Conservation (phyloP, 345 rosid species). For the Pistacia atlantica region DNA sequence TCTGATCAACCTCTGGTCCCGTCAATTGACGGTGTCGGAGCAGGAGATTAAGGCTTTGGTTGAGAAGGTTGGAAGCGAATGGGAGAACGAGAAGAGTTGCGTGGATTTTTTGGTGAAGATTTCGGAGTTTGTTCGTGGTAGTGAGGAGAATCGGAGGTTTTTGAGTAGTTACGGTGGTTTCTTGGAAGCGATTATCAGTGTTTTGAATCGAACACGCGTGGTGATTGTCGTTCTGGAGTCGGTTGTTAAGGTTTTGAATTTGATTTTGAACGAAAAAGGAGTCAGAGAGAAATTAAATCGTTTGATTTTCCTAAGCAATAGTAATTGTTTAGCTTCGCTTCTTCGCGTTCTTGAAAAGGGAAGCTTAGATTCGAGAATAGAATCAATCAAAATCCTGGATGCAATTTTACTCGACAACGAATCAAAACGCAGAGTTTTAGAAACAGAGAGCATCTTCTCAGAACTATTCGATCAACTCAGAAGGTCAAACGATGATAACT, state of each 20-base stretch:
- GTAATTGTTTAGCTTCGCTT: conserved; percentile 29
- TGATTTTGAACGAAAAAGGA: conserved; percentile 28
- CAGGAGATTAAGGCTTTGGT: conserved; percentile 18
- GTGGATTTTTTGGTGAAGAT: conserved; percentile 23
- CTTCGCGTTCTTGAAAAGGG: conserved; percentile 32
- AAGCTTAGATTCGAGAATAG: conserved; percentile 28
- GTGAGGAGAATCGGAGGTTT: conserved; percentile 40
- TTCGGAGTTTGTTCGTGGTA: conserved; percentile 23
- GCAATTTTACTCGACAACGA: conserved; percentile 38
- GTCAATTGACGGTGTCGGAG: conserved; percentile 10
- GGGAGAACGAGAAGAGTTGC: background rate
- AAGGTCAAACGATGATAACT: conserved; percentile 19
- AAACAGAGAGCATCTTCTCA: conserved; percentile 31
- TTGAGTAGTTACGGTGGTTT: conserved; percentile 33
- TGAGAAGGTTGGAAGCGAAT: conserved; percentile 13
- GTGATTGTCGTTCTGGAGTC: conserved; percentile 30
- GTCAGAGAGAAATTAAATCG: conserved; percentile 21
- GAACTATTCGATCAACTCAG: conserved; percentile 27
- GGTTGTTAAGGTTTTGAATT: conserved; percentile 33
- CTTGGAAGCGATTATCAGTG: conserved; percentile 30
- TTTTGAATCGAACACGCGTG: conserved; percentile 16
- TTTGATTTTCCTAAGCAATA: conserved; percentile 19
- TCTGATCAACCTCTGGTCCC: conserved; percentile 47
- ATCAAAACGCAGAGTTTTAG: conserved; percentile 32
- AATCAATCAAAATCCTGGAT: conserved; percentile 37